Conservation (phyloP, 768 basidiomycete genomes). For the Tulasnella sp. region DNA sequence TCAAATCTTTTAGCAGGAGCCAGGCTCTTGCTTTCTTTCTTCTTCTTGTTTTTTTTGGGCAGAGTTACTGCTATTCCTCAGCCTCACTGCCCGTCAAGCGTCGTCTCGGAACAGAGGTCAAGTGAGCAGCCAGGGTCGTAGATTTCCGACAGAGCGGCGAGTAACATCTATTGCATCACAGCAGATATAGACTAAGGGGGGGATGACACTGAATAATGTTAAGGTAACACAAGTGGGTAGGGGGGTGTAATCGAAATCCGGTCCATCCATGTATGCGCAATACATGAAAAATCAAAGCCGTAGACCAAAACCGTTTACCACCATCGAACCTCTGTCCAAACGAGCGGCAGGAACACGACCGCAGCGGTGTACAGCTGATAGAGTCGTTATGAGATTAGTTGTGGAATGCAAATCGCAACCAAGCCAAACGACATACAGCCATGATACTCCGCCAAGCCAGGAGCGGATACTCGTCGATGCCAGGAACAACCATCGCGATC, state of each 20-base stretch:
- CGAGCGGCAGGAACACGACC: conserved; percentile 82
- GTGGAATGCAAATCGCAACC: conserved; percentile 26
- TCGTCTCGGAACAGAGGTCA: background rate
- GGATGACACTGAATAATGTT: conserved; percentile 19
- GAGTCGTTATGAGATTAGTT: conserved; percentile 28
- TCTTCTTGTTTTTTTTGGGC: too few species aligned
- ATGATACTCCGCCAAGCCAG: conserved; percentile 62
- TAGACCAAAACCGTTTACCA: conserved; percentile 46
- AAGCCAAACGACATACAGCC: conserved; percentile 60
- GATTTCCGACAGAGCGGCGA: background rate
- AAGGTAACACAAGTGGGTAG: background rate
- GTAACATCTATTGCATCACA: conserved; percentile 5
- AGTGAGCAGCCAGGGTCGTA: background rate
- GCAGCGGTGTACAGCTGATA: conserved; percentile 86
- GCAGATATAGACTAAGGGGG: conserved; percentile 9
- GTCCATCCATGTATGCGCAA: background rate
- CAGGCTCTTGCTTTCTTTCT: too few species aligned
- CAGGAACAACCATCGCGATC: conserved; percentile 50
- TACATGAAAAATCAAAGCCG: background rate
- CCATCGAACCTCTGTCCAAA: conserved; percentile 87
- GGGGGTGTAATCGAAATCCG: conserved; percentile 14
- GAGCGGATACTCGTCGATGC: conserved; percentile 67
- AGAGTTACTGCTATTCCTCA: too few species aligned
- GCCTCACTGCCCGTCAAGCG: too few species aligned
- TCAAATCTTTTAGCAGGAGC: too few species aligned